Evolutionary conservation across 2,329 filamentous ascomycete genomes (phyloP).

Genomic region (Fusarium lyarnte): DNA sequence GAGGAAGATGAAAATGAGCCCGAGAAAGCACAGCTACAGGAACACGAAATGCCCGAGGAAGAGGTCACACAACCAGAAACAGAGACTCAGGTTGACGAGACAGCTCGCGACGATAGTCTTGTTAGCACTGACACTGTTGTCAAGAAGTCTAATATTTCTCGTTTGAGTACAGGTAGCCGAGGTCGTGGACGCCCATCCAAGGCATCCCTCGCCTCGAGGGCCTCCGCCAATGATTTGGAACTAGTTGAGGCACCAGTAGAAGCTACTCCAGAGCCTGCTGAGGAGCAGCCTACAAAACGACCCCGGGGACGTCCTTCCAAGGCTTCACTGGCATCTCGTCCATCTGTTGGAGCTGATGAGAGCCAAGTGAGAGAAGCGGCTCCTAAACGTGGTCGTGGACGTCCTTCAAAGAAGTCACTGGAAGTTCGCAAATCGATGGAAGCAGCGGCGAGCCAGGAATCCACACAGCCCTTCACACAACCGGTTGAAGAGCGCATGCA

Average conservation of each 20-base stretch:
- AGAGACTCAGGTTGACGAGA: conserved; percentile 32
- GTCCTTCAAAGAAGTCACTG: conserved; percentile 46
- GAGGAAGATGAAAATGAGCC: conserved; percentile 33
- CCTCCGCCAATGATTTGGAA: conserved; percentile 41
- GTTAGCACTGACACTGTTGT: conserved; percentile 56
- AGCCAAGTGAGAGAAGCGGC: conserved; percentile 37
- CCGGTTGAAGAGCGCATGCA: conserved; percentile 26
- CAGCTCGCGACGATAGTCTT: conserved; percentile 52
- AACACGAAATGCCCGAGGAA: neutral
- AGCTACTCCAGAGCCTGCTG: conserved; percentile 5
- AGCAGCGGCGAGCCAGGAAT: conserved; percentile 23
- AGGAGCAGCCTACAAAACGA: conserved; percentile 41
- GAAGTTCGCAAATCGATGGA: conserved; percentile 40
- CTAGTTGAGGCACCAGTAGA: conserved; percentile 31
- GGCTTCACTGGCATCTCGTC: conserved; percentile 41
- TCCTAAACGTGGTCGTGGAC: conserved; percentile 44
- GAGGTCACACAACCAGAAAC: conserved; percentile 7
- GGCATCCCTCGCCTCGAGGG: conserved; percentile 43
- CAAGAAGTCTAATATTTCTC: conserved; percentile 45
- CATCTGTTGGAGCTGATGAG: conserved; percentile 34
- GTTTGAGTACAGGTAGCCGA: conserved; percentile 36
- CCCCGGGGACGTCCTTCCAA: conserved; percentile 47
- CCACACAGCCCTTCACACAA: conserved; percentile 23
- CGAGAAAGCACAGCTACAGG: conserved; percentile 16
- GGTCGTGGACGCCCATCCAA: conserved; percentile 46